phyloP scores from a whole-genome alignment of 2,329 filamentous ascomycete genomes.

The Bipolaris sorokiniana region DNA sequence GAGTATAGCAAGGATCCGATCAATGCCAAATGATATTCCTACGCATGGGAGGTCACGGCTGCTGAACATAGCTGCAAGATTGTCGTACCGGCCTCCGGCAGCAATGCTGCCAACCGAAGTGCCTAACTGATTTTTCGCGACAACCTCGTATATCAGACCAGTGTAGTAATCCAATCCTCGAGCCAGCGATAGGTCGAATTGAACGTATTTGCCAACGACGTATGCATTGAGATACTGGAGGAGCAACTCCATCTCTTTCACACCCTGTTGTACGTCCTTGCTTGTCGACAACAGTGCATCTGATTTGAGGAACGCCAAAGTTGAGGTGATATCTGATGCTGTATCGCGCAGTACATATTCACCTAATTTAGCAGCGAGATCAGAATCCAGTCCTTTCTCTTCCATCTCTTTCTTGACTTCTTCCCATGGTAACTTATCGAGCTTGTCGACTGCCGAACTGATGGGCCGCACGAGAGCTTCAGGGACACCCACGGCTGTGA shows the following conservation, averaged over 20 bases:
- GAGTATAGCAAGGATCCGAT: constrained; percentile 86
- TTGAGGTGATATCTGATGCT: constrained; percentile 63
- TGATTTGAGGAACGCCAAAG: constrained; percentile 58
- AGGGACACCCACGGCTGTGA: constrained; percentile 84
- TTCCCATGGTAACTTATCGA: constrained; percentile 85
- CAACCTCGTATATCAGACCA: constrained; percentile 82
- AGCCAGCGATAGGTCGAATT: constrained; percentile 84
- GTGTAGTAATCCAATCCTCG: constrained; percentile 88
- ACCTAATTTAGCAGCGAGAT: constrained; percentile 83
- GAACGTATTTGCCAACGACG: constrained; percentile 71
- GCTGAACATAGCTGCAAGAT: constrained; percentile 87
- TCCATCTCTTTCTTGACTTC: constrained; percentile 90
- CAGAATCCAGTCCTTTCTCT: constrained; percentile 76
- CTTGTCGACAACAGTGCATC: constrained; percentile 72
- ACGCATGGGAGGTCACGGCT: constrained; percentile 85
- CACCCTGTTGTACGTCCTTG: constrained; percentile 74
- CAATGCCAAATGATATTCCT: constrained; percentile 86
- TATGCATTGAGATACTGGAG: constrained; percentile 80
- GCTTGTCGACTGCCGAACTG: constrained; percentile 87
- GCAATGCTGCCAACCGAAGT: constrained; percentile 54
- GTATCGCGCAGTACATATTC: constrained; percentile 75
- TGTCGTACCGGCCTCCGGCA: constrained; percentile 74
- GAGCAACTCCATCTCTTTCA: constrained; percentile 77
- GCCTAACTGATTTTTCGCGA: constrained; percentile 57
- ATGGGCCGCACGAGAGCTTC: constrained; percentile 82